Percentiles rank a stretch among this genome's conserved stretches.
Conservation (phyloP, 2,329 filamentous ascomycete genomes). For the Paramyrothecium sp. region DNA sequence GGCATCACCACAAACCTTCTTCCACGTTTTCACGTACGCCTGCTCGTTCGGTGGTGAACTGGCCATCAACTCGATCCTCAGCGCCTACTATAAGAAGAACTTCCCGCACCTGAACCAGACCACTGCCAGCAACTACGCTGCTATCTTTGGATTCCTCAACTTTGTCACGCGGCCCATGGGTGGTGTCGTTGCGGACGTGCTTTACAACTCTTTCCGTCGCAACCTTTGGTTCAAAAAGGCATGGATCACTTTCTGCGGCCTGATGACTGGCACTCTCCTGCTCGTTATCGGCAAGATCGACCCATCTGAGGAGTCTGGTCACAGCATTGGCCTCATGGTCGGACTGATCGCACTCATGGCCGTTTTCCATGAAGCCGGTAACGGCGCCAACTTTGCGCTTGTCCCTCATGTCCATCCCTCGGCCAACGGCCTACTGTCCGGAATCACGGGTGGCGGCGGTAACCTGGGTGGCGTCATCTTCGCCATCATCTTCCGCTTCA, state of each 20-base stretch:
- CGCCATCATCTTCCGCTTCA: constrained; percentile 78
- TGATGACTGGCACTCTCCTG: constrained; percentile 56
- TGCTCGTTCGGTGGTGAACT: constrained; percentile 65
- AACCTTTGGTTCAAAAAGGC: constrained; percentile 33
- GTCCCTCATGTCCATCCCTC: constrained; percentile 83
- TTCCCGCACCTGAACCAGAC: constrained; percentile 58
- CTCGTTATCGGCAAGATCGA: constrained; percentile 65
- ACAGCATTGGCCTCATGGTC: constrained; percentile 58
- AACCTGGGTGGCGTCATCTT: constrained; percentile 87
- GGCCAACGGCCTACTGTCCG: constrained; percentile 77
- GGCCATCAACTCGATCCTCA: constrained; percentile 59
- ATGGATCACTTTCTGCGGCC: constrained; percentile 56
- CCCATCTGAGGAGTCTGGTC: constrained; percentile 48
- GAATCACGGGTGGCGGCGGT: constrained; percentile 74
- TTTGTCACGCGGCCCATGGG: constrained; percentile 65
- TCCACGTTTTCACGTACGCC: constrained; percentile 56
- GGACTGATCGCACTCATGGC: constrained; percentile 75
- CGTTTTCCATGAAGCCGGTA: constrained; percentile 80
- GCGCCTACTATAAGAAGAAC: constrained; percentile 58
- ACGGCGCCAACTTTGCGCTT: constrained; percentile 83
- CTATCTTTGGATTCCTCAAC: constrained; percentile 77
- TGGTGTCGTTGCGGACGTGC: constrained; percentile 52
- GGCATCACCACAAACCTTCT: constrained; percentile 53
- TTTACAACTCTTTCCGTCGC: constrained; percentile 40
- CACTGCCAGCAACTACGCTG: constrained; percentile 58